Conservation (phyloP, 2,329 filamentous ascomycete genomes). For the Lasiodiplodia sp. region DNA sequence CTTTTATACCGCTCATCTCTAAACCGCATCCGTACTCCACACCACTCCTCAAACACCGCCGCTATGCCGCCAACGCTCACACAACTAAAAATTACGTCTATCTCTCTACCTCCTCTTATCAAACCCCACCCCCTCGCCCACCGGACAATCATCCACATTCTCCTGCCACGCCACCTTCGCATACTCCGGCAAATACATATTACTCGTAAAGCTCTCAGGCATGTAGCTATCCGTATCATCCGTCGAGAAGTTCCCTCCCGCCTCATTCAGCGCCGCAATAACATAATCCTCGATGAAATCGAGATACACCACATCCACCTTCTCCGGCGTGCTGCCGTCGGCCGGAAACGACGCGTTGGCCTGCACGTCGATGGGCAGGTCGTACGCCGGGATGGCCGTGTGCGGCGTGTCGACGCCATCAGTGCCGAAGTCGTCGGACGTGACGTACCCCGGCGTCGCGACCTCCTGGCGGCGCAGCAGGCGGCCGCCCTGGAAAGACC, state of each 20-base stretch:
- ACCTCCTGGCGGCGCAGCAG: slow-evolving; percentile 58
- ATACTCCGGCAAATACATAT: slow-evolving; percentile 51
- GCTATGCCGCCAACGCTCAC: background rate
- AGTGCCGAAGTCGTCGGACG: slow-evolving; percentile 63
- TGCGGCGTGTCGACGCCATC: slow-evolving; percentile 66
- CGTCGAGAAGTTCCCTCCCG: slow-evolving; percentile 43
- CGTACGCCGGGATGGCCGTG: slow-evolving; percentile 55
- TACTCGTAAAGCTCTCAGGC: slow-evolving; percentile 50
- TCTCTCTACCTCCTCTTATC: background rate
- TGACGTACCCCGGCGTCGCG: slow-evolving; percentile 59
- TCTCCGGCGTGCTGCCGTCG: slow-evolving; percentile 51
- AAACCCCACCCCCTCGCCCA: slow-evolving; percentile 44
- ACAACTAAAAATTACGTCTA: background rate
- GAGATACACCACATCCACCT: slow-evolving; percentile 62
- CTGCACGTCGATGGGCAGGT: slow-evolving; percentile 60
- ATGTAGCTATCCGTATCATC: slow-evolving; percentile 48
- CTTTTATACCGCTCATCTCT: background rate
- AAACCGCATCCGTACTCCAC: background rate
- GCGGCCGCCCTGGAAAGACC: slow-evolving; percentile 46
- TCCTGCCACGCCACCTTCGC: slow-evolving; percentile 51
- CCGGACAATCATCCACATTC: slow-evolving; percentile 49
- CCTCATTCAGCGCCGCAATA: slow-evolving; percentile 44
- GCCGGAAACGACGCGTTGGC: slow-evolving; percentile 57
- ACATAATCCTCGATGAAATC: slow-evolving; percentile 56
- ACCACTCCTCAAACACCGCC: background rate